Evolutionary conservation across 331 rosid genomes (phyloP).

Genomic region (Saraca asoca): DNA sequence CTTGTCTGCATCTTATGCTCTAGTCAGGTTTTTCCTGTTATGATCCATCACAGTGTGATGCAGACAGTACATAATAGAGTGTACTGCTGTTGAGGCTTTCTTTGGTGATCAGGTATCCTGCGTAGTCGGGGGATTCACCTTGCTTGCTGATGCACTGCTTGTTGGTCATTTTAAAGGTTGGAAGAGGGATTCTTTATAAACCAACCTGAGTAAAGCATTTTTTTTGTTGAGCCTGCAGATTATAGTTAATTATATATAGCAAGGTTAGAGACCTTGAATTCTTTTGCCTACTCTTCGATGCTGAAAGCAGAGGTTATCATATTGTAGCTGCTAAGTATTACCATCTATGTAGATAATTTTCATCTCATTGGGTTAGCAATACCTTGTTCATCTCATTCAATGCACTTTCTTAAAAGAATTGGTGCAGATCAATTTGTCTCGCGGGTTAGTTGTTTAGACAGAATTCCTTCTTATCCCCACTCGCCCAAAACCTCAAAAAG

Average conservation of each 20-base stretch:
- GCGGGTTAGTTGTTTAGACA: no score
- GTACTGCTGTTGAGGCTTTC: constrained; percentile 32
- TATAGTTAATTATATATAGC: constrained; percentile 31
- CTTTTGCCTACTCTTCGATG: constrained; percentile 36
- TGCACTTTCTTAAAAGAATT: no score
- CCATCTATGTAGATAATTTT: constrained; percentile 14
- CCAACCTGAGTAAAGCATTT: constrained; percentile 32
- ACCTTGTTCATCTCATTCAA: constrained; percentile 32
- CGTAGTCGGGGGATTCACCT: constrained; percentile 25
- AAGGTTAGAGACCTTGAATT: constrained; percentile 41
- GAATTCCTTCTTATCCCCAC: no score
- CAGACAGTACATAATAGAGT: constrained; percentile 28
- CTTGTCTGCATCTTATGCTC: constrained; percentile 5
- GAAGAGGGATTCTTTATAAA: constrained; percentile 43
- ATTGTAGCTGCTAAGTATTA: constrained; percentile 30
- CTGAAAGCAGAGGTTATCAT: constrained; percentile 32
- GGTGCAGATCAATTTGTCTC: no score
- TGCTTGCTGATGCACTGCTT: constrained; percentile 30
- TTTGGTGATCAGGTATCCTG: constrained; percentile 40
- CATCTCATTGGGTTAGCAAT: constrained; percentile 20
- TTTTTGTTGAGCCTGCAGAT: constrained; percentile 35
- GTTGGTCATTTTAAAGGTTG: constrained; percentile 30
- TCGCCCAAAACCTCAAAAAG: no score
- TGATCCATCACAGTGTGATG: constrained; percentile 35
- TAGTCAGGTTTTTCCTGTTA: constrained; percentile 33